Base-by-base conservation (phyloP, 1,139 yeast species). In the Yamadazyma pseudoaaseri region DNA sequence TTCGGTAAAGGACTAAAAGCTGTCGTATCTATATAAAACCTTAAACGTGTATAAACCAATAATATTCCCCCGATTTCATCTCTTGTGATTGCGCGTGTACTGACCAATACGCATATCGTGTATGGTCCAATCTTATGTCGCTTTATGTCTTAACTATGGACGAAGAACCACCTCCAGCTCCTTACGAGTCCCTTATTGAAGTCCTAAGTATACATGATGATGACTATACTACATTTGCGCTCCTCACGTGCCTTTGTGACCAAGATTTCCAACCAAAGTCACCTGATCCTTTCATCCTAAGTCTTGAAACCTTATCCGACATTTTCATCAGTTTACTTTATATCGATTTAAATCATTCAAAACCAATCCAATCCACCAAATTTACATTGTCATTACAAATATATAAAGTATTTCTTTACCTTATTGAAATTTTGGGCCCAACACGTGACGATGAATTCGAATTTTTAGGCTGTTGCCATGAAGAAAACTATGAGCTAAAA, bases 261-360 rank as follows among this genome's bases (percentile, higher is more conserved):
- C 86, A 86, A 3, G 62, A 70, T 45, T 78, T 86, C 1, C 87
- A 80, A 43, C 89, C 90, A 0, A 72, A 73, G 11, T 11, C 27
- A 7, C 16, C 27, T n/a, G 81, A 78, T 15, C 51, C 58, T 1
- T 54, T 62, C 20, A 56, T 78, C 0, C 58, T 80, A 12, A 79
- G 86, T 18, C 55, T 81, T 8, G 80, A 79, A 38, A 52, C 68
- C 6, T 45, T 81, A 4, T 68, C 83, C 4, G 77, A 76, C 39
- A 45, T 78, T 29, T 59, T 76, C 14, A 60, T 81, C 5, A 77
- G 76, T 7, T 30, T 39, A 6, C 16, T 33, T 6, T 36, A 29
- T 18, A 14, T 22, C 11, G 12, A 11, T 3, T 6, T 21, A 24
- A 5, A 26, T 22, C 16, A 9, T 14, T 10, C 30, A 11, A 12